Base-by-base conservation (phyloP, 139 green algal species). In the Haematococcus lacustris region DNA sequence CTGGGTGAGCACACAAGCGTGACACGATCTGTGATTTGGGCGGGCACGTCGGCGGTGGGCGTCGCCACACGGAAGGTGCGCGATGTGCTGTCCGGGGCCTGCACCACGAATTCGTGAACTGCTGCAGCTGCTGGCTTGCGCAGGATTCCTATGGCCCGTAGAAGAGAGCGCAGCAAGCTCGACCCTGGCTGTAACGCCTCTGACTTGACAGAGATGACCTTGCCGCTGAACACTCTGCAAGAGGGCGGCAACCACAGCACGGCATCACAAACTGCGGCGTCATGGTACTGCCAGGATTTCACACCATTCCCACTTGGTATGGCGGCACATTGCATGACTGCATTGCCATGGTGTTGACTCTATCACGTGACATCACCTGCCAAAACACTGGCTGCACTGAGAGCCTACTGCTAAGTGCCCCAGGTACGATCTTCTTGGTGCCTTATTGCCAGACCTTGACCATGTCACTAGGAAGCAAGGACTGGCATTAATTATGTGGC, bases 1-100 rank as follows among this genome's bases (percentile, higher is more conserved):
- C 25, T 61, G 53, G 90, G 90, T 0, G 90, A 65, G 75, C 80
- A 92, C 21, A 96, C 82, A 23, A 97, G 65, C 2, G 91, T 94
- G 3, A 97, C 68, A 3, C 91, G 80, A 64, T 97, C 87, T 3
- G 84, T 84, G 3, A 75, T 34, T 69, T 81, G 88, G 3, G 86
- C 91, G 2, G 92, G 92, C 37, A 97, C 88, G 38, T 94, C 83
- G 0, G 91, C 73, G 1, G 80, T 89, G 7, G 78, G 76, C 0
- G 92, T 97, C 38, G 82, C 88, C 38, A 93, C 86, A n/a, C 91
- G 78, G 78, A 95, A 93, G 0, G 89, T 92, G 26, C 92, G 82
- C 28, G 87, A 83, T 13, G 68, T 81, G 57, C 89, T 89, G 38
- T 86, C 76, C 0, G 92, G 92, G 1, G 91, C 82, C 50, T 78